Evolutionary conservation across 139 green algal species (phyloP).

Genomic region (Chlorokybus atmophyticus): DNA sequence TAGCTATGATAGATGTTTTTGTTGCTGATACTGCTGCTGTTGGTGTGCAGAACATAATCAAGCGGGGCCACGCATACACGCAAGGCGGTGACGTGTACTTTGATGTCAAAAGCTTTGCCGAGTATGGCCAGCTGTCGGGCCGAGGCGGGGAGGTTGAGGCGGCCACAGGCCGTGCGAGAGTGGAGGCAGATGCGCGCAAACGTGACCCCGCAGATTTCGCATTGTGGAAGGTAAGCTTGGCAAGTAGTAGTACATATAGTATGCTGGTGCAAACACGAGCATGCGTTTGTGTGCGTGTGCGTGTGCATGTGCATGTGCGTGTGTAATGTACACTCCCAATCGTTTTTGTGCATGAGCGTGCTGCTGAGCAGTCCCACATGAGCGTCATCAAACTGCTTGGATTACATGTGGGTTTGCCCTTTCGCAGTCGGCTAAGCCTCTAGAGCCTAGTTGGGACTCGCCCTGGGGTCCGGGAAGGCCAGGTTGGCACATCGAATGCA

Average conservation of each 20-base stretch:
- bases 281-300: too few relatives aligned
- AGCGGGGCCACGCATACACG: conserved; percentile 79
- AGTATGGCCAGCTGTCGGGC: conserved; percentile 80
- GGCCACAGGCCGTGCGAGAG: too few relatives aligned
- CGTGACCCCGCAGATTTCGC: conserved; percentile 81
- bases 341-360: too few relatives aligned
- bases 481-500: conserved; percentile 95
- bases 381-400: too few relatives aligned
- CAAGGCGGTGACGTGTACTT: conserved; percentile 85
- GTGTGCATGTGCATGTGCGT: not conserved
- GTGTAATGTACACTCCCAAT: too few relatives aligned
- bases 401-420: too few relatives aligned
- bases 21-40: too few relatives aligned
- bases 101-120: conserved; percentile 58
- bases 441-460: conserved; percentile 74
- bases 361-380: too few relatives aligned
- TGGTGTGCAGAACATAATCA: conserved; percentile 70
- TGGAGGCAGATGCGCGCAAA: conserved; percentile 78
- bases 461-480: conserved; percentile 82
- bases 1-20: too few relatives aligned
- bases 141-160: conserved; percentile 63
- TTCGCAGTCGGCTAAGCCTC: conserved; percentile 67
- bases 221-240: conserved; percentile 55
- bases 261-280: too few relatives aligned
- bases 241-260: too few relatives aligned